Conservation (phyloP, 2,329 filamentous ascomycete genomes). For the Rutstroemia sp. region DNA sequence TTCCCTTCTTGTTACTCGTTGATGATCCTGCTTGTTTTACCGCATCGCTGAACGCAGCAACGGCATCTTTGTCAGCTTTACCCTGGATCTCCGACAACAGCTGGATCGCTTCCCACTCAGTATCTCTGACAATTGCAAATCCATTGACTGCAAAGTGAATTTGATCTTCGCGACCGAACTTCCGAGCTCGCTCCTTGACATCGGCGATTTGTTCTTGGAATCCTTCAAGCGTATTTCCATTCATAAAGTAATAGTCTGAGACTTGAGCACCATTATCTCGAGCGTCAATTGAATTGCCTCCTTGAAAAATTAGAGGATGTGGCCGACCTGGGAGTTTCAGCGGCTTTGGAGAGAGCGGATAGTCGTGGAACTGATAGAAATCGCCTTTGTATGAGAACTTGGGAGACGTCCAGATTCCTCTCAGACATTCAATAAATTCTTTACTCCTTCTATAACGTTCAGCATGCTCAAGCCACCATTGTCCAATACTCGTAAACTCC, state of each 20-base stretch:
- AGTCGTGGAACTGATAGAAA: constrained; percentile 46
- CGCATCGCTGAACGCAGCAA: constrained; percentile 41
- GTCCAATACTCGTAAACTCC: constrained; percentile 43
- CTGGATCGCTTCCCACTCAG: constrained; percentile 41
- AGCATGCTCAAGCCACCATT: constrained; percentile 48
- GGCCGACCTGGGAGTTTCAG: constrained; percentile 36
- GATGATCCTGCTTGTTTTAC: constrained; percentile 43
- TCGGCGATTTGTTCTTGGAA: constrained; percentile 43
- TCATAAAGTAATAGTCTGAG: constrained; percentile 48
- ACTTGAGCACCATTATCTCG: constrained; percentile 41
- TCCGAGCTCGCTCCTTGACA: constrained; percentile 39
- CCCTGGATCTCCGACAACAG: constrained; percentile 45
- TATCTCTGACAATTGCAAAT: constrained; percentile 43
- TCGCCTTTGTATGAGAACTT: constrained; percentile 44
- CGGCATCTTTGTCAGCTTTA: constrained; percentile 43
- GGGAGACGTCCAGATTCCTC: constrained; percentile 43
- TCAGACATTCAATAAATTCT: constrained; percentile 44
- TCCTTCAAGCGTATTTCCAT: constrained; percentile 46
- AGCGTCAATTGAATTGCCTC: constrained; percentile 44
- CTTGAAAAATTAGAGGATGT: constrained; percentile 46
- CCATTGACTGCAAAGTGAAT: constrained; percentile 44
- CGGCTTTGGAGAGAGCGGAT: constrained; percentile 42
- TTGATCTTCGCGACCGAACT: constrained; percentile 36
- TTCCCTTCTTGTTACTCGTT: constrained; percentile 41
- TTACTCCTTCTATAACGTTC: constrained; percentile 41